Evolutionary conservation across 2,329 filamentous ascomycete genomes (phyloP).

Genomic region (Epichloe gansuensis): DNA sequence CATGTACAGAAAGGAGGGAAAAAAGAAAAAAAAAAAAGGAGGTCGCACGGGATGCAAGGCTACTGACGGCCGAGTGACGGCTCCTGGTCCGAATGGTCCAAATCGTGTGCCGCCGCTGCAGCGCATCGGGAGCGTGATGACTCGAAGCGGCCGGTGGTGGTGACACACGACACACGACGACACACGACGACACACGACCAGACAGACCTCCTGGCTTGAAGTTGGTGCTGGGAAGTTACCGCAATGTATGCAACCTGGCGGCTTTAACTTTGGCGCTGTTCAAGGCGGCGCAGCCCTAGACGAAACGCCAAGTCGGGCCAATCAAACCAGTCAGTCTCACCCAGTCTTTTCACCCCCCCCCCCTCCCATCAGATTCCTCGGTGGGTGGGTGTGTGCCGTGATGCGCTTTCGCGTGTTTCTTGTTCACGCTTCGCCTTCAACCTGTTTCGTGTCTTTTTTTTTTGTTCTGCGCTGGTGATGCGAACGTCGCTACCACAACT

Average conservation of each 20-base stretch:
- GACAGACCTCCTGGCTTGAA: neutral
- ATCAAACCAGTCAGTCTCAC: neutral
- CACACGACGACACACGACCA: neutral
- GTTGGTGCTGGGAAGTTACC: slow-evolving; percentile 7
- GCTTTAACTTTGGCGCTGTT: slow-evolving; percentile 3
- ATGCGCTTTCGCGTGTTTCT: neutral
- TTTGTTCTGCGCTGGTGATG: neutral
- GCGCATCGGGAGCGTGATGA: slow-evolving; percentile 1
- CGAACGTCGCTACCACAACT: neutral
- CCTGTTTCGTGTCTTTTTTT: neutral
- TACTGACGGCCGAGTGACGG: neutral
- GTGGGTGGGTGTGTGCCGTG: neutral
- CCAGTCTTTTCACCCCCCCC: neutral
- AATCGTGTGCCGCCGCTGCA: neutral
- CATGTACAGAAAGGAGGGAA: neutral
- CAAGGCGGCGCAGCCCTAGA: neutral
- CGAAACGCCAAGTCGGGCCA: neutral
- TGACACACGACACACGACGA: slow-evolving; percentile 1
- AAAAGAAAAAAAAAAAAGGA: neutral
- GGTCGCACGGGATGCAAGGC: slow-evolving; percentile 4
- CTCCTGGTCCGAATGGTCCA: neutral
- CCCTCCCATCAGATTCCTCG: neutral
- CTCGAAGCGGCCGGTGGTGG: neutral
- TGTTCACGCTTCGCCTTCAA: neutral
- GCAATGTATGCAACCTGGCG: slow-evolving; percentile 9